Base-by-base conservation (phyloP, 1,284 basidiomycete species). In the Farysia itapuensis region DNA sequence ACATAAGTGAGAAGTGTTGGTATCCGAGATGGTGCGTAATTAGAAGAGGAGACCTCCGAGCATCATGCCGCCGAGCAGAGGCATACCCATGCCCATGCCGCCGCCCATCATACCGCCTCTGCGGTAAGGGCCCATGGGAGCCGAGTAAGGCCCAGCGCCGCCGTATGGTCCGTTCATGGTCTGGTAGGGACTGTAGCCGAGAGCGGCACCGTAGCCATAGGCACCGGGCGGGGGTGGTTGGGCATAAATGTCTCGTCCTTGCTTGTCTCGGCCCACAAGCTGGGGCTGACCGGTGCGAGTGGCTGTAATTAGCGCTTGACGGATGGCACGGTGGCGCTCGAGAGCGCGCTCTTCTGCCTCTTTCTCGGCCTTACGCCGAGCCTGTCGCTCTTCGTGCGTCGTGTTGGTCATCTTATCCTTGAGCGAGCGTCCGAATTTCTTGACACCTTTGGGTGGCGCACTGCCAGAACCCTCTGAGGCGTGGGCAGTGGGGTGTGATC, bases 331-430 rank as follows among this genome's bases (percentile, higher is more conserved):
- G 37, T 65, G 65, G 26, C 56, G 50, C 25, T 72, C 44, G 35
- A 66, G 45, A 4, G 54, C 49, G n/a, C 64, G 58, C 23, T 54
- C 28, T 36, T 72, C 65, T 23, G 64, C 53, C 29, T 66, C 64
- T 15, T 44, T 35, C 22, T 61, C 59, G 12, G 42, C 40, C 25
- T 52, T 39, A 4, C 73, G 41, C 44, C 69, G 52, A 4, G 50
- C 58, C n/a, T 64, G 63, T 0, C 73, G 54, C 33, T 75, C 38
- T 11, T 59, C 64, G 34, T 75, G 74, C 4, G 74, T 75, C 5
- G 54, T 50, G 11, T 69, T 61, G 14, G 74, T 77, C 41, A 76
- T 45, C 39, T 73, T 76, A 48, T 74, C 70, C 39, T 77, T 77
- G 36, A 77, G 39, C 32, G 59, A 60, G 8, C 67, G 44, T 2